Percentiles rank a stretch among this genome's conserved stretches.
These are phyloP conservation scores for Phytophthora agathidicida DNA, from an alignment of 352 stramenopile genomes.

Conservation along the genomic window DNA sequence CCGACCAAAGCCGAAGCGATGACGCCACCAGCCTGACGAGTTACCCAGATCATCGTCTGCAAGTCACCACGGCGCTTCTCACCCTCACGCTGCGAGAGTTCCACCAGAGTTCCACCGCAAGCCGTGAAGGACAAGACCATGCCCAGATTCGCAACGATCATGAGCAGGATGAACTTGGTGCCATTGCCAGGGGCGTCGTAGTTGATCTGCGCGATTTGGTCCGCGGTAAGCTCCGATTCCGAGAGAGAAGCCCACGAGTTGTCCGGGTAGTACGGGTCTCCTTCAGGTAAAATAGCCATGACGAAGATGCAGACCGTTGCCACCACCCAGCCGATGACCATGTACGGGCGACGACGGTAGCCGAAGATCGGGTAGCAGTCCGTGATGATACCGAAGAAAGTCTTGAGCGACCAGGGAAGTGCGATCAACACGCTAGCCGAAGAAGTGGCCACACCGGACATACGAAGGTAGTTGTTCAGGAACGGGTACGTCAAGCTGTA, in stretches of 20 bases:
- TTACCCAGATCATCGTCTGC: slow-evolving; percentile 65
- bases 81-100: slow-evolving; percentile 65
- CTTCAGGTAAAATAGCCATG: slow-evolving; percentile 42
- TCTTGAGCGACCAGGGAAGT: slow-evolving; percentile 83
- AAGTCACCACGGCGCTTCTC: slow-evolving; percentile 52
- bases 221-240: slow-evolving; percentile 35
- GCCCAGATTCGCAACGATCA: slow-evolving; percentile 62
- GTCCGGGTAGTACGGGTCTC: slow-evolving; percentile 64
- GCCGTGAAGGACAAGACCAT: slow-evolving; percentile 61
- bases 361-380: slow-evolving; percentile 89
- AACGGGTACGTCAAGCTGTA: slow-evolving; percentile 55
- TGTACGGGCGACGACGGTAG: slow-evolving; percentile 82
- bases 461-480: slow-evolving; percentile 60
- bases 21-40: slow-evolving; percentile 39
- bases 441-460: slow-evolving; percentile 45
- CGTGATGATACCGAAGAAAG: slow-evolving; percentile 83
- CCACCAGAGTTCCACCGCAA: slow-evolving; percentile 56
- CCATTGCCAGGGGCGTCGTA: slow-evolving; percentile 45
- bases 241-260: slow-evolving; percentile 34
- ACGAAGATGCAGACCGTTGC: slow-evolving; percentile 40
- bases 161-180: slow-evolving; percentile 58
- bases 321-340: slow-evolving; percentile 73
- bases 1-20: slow-evolving; percentile 56
- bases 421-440: slow-evolving; percentile 56
- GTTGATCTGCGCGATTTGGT: slow-evolving; percentile 56